Conservation (phyloP, 305 asterid species). For the Caryopteris hybrid region DNA sequence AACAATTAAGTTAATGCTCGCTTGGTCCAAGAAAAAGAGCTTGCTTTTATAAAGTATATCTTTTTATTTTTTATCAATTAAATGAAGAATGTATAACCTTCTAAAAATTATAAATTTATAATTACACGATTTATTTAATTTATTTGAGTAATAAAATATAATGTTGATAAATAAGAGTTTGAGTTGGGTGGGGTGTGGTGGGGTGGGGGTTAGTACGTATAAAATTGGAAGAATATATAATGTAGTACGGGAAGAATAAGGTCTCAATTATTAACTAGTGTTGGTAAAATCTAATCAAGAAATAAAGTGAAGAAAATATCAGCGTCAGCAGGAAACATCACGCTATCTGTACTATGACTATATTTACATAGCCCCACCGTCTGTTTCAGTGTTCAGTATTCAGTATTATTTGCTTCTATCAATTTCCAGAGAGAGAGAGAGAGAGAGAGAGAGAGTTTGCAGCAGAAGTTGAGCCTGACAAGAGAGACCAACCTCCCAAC, state of each 20-base stretch:
- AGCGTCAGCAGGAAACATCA: constrained; percentile 9
- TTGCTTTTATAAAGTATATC: too few species aligned
- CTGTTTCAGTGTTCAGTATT: constrained; percentile 4
- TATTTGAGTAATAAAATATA: too few species aligned
- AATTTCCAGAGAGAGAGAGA: constrained; percentile 13
- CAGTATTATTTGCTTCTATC: constrained; percentile 21
- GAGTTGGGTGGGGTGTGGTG: too few species aligned
- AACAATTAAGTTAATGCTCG: too few species aligned
- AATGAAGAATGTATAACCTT: too few species aligned
- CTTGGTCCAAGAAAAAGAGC: too few species aligned
- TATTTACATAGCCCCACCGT: constrained; percentile 22
- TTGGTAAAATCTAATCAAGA: not conserved
- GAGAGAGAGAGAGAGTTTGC: constrained; percentile 3
- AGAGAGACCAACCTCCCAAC: constrained; percentile 32
- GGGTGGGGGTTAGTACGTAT: too few species aligned
- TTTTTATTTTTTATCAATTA: too few species aligned
- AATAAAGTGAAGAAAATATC: constrained; percentile 1
- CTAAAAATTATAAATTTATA: too few species aligned
- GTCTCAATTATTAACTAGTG: constrained; percentile 23
- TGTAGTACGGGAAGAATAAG: not conserved
- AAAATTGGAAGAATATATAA: not conserved
- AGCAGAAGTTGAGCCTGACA: constrained; percentile 39
- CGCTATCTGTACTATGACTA: constrained; percentile 5
- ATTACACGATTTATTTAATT: too few species aligned
- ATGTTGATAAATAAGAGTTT: too few species aligned